phyloP scores from a whole-genome alignment of 192 early-diverging fungal genomes.

The Backusella liffmaniae region DNA sequence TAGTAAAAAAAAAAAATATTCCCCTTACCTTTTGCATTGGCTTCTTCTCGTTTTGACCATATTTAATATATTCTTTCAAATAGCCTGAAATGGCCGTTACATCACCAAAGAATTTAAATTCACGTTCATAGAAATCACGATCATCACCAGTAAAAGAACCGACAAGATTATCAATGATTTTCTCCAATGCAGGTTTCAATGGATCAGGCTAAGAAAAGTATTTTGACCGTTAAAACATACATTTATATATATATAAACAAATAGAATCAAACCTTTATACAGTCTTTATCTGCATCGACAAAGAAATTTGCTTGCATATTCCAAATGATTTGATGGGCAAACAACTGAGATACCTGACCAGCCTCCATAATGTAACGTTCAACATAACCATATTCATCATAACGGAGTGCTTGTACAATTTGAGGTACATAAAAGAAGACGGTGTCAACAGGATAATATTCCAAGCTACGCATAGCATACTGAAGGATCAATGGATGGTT shows the following conservation, averaged over 20 bases:
- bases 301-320: conserved; percentile 99
- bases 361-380: conserved; percentile 94
- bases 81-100: conserved; percentile 98
- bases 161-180: conserved; percentile 82
- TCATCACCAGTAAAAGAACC: conserved; percentile 78
- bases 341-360: conserved; percentile 90
- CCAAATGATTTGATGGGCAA: conserved; percentile 99
- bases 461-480: conserved; percentile 89
- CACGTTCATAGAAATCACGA: conserved; percentile 90
- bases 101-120: conserved; percentile 92
- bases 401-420: conserved; percentile 92
- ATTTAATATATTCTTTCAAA: conserved; percentile 93
- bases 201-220: conserved; percentile 62
- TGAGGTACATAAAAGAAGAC: conserved; percentile 99
- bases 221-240: no score
- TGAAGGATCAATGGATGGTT: conserved; percentile 88
- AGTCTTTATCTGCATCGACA: conserved; percentile 57
- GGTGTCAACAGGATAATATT: conserved; percentile 87
- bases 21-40: conserved; percentile 57
- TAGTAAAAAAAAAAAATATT: not conserved
- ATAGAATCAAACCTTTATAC: conserved; percentile 22
- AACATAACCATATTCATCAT: conserved; percentile 87
- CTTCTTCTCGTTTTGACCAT: conserved; percentile 85
- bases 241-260: not conserved
- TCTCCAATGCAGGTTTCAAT: conserved; percentile 85